phyloP scores from a whole-genome alignment of 1,284 basidiomycete species.

The Phenoliferia sp. region DNA sequence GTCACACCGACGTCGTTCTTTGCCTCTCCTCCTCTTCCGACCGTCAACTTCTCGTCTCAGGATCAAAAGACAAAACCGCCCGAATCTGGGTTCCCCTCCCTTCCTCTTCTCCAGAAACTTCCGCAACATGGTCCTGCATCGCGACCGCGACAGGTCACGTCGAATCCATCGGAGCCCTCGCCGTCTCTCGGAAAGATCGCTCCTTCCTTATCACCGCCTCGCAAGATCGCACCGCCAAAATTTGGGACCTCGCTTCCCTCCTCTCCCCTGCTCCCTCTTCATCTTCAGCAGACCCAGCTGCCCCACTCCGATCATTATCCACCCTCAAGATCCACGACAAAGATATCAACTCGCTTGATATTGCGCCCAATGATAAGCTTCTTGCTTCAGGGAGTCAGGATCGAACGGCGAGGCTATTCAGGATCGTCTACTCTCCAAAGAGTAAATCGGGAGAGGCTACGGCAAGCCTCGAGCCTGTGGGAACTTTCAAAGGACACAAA shows the following conservation, averaged over 20 bases:
- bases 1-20: slow-evolving; percentile 88
- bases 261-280: slow-evolving; percentile 37
- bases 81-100: slow-evolving; percentile 65
- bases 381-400: slow-evolving; percentile 95
- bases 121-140: slow-evolving; percentile 63
- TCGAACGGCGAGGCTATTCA: slow-evolving; percentile 85
- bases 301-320: slow-evolving; percentile 66
- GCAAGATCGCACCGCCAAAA: slow-evolving; percentile 95
- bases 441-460: slow-evolving; percentile 39
- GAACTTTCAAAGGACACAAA: slow-evolving; percentile 91
- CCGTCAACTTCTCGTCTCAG: slow-evolving; percentile 73
- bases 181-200: slow-evolving; percentile 58
- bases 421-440: slow-evolving; percentile 50
- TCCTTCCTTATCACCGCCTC: slow-evolving; percentile 86
- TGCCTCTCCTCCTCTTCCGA: slow-evolving; percentile 67
- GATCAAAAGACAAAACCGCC: slow-evolving; percentile 85
- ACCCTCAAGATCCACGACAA: slow-evolving; percentile 95
- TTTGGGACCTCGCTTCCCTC: slow-evolving; percentile 80
- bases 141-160: slow-evolving; percentile 89
- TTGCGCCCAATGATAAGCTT: slow-evolving; percentile 82
- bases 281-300: slow-evolving; percentile 40
- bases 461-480: slow-evolving; percentile 70
- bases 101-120: slow-evolving; percentile 26
- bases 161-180: slow-evolving; percentile 87
- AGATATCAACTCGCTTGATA: slow-evolving; percentile 94